Percentiles rank a stretch among this genome's conserved stretches.
Conservation (phyloP, 352 stramenopile species). For the Pythium phragmiticola region DNA sequence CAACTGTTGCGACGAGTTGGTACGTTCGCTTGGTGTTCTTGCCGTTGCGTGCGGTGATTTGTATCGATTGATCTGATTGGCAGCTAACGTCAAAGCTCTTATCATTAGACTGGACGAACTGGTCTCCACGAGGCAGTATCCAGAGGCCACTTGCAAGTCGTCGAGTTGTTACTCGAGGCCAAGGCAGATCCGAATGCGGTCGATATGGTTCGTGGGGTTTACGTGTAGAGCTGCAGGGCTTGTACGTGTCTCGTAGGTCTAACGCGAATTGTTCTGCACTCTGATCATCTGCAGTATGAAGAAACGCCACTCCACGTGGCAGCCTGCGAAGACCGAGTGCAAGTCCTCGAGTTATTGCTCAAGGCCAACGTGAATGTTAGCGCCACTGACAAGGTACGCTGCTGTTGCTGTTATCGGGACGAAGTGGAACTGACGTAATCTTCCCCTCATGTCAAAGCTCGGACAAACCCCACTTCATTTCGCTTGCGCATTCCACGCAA, state of each 20-base stretch:
- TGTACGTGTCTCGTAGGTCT: neutral
- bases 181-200: conserved; percentile 1
- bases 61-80: too few species aligned
- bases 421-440: too few species aligned
- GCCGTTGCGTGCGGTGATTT: too few species aligned
- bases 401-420: too few species aligned
- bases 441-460: neutral
- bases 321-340: neutral
- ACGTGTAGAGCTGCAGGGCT: neutral
- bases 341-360: neutral
- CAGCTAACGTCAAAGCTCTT: too few species aligned
- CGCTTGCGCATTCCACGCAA: neutral
- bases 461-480: neutral
- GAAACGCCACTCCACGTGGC: neutral
- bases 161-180: neutral
- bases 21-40: too few species aligned
- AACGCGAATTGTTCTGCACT: neutral
- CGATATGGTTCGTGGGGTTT: neutral
- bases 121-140: neutral
- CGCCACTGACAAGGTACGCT: neutral
- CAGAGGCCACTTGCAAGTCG: neutral
- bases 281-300: neutral
- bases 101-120: neutral
- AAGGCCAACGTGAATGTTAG: neutral
- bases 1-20: too few species aligned